Evolutionary conservation across 345 rosid species (phyloP).

Genomic region (Salix purpurea): DNA sequence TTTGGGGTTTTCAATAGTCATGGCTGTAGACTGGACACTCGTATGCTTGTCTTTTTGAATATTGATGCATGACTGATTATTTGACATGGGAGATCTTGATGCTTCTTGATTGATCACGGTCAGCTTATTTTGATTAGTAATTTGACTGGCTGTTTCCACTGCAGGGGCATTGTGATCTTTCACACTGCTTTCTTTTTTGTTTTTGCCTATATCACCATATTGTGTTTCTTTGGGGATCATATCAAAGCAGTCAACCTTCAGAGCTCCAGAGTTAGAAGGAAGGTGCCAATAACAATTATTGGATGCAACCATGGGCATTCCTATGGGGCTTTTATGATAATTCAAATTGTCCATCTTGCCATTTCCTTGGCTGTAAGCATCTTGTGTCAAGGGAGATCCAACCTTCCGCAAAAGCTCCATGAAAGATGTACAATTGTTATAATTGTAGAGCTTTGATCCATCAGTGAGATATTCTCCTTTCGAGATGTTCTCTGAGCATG

Average conservation of each 20-base stretch:
- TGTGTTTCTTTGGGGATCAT: conserved; percentile 28
- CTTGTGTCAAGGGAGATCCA: conserved; percentile 33
- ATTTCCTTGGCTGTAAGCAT: conserved; percentile 22
- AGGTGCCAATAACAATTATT: conserved; percentile 28
- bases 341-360: conserved; percentile 22
- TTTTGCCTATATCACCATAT: conserved; percentile 22
- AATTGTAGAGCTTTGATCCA: conserved; percentile 18
- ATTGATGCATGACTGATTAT: conserved; percentile 23
- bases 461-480: conserved; percentile 29
- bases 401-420: conserved; percentile 54
- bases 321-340: conserved; percentile 27
- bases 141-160: conserved; percentile 23
- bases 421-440: conserved; percentile 31
- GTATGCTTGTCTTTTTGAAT: conserved; percentile 25
- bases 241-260: conserved; percentile 28
- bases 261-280: conserved; percentile 17
- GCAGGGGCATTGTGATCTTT: conserved; percentile 18
- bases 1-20: conserved; percentile 22
- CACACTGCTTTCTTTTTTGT: conserved; percentile 13
- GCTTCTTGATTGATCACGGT: conserved; percentile 16
- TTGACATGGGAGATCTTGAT: conserved; percentile 24
- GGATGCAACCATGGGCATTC: conserved; percentile 22
- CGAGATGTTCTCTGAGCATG: conserved; percentile 44
- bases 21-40: conserved; percentile 20
- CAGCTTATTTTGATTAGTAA: conserved; percentile 20